Percentiles rank a stretch among this genome's conserved stretches.
These are phyloP conservation scores for Fusarium fujikuroi DNA, from an alignment of 2,329 filamentous ascomycete species.

Conservation along the genomic window DNA sequence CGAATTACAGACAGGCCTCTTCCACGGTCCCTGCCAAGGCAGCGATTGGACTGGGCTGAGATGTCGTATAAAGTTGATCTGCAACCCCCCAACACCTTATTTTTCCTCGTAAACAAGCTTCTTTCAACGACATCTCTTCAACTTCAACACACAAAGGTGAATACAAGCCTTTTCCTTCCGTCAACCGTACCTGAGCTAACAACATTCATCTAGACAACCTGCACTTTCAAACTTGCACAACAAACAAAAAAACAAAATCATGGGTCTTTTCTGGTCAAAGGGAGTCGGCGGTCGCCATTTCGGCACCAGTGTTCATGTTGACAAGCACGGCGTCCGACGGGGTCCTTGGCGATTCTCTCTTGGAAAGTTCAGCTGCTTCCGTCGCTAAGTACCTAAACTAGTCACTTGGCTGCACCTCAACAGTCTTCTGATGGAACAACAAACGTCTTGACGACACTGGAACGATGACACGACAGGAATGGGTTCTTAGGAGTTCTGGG, in stretches of 20 bases:
- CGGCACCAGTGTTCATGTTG: conserved; percentile 60
- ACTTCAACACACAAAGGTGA: conserved; percentile 4
- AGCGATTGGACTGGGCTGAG: conserved; percentile 20
- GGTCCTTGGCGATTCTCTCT: conserved; percentile 63
- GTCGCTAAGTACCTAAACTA: conserved; percentile 26
- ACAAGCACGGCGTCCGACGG: conserved; percentile 58
- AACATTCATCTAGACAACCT: neutral
- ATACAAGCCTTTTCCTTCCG: neutral
- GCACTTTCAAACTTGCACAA: neutral
- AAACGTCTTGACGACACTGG: neutral
- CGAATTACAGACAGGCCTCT: conserved; percentile 26
- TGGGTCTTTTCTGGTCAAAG: conserved; percentile 62
- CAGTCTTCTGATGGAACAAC: neutral
- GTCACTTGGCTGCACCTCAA: neutral
- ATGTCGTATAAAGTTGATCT: conserved; percentile 38
- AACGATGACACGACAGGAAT: conserved; percentile 22
- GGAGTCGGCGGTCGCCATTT: conserved; percentile 60
- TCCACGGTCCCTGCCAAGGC: conserved; percentile 41
- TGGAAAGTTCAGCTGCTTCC: conserved; percentile 64
- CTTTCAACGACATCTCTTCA: conserved; percentile 34
- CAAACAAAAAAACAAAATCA: conserved; percentile 38
- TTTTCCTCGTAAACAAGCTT: conserved; percentile 35
- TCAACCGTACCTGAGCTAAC: neutral
- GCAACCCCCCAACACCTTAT: conserved; percentile 35
- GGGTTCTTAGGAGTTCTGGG: conserved; percentile 21